Evolutionary conservation across 805 yeast genomes (phyloP), one percentile per base, ranked within the genome.

Genomic region (Schwanniomyces vanrijiae): DNA sequence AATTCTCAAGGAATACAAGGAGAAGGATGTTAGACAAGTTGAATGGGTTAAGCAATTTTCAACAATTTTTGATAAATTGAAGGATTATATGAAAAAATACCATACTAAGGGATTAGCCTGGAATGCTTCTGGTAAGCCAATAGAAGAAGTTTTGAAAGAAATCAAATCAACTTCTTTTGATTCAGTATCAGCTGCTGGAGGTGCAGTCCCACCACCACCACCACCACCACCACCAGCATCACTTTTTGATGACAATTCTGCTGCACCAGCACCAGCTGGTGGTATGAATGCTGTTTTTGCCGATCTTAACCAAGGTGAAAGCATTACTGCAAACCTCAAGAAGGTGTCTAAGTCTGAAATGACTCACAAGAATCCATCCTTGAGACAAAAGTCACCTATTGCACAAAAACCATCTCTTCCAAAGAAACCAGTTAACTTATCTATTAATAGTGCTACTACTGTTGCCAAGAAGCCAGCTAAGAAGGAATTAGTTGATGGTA

Each of bases 311-410:
- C 78, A 85, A 71, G 99, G 99, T 50, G 88, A 84, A 55, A 72
- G 69, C 40, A 86, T 94, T 59, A 91, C 98, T 1, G 75, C 90
- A 29, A 88, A 90, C 11, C 80, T 94, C 55, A 90, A 86, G 64
- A 92, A 92, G 65, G 97, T 92, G 34, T 97, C 91, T 56, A 89
- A 83, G 71, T 85, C 95, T 7, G 88, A 90, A 68, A 89, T 88
- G 90, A 90, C 97, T 19, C 96, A 90, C 68, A 90, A 90, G 69
- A 89, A 90, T 66, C 96, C 97, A 2, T 83, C 75, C 40, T 74
- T 91, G 56, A 86, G 96, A 59, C 76, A 83, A 2, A 66, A 78
- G 2, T 76, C 80, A 2, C 64, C 73, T 1, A 59, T 71, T 16
- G 51, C 62, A 35, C 76, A 77, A 60, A 78, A 77, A 55, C 96